Conservation (phyloP, 2,329 filamentous ascomycete species). For the Fusarium sp. region DNA sequence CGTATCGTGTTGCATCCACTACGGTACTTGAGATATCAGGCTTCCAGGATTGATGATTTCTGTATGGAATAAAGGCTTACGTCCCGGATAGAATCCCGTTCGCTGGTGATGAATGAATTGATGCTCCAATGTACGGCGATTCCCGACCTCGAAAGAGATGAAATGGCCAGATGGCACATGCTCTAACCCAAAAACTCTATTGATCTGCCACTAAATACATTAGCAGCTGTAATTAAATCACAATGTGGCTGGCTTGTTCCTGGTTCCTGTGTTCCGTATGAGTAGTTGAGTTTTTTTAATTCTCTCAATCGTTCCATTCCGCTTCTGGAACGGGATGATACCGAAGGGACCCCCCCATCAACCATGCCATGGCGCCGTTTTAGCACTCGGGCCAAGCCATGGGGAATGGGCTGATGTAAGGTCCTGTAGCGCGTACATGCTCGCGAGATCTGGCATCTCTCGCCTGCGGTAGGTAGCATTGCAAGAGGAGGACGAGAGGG, state of each 20-base stretch:
- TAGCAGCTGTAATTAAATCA: constrained; percentile 17
- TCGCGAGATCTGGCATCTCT: constrained; percentile 19
- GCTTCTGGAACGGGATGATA: constrained; percentile 44
- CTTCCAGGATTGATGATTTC: constrained; percentile 4
- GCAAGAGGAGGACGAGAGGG: constrained; percentile 10
- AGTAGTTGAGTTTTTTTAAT: constrained; percentile 6
- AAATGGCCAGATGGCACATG: constrained; percentile 32
- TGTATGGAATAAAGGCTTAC: neutral
- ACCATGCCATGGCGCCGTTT: constrained; percentile 36
- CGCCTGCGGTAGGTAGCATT: constrained; percentile 16
- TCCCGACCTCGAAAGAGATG: constrained; percentile 19
- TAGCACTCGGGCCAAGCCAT: constrained; percentile 27
- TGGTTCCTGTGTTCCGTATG: neutral
- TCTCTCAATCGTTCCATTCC: constrained; percentile 45
- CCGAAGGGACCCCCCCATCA: constrained; percentile 5
- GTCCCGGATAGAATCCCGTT: neutral
- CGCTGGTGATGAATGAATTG: neutral
- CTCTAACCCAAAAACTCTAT: constrained; percentile 2
- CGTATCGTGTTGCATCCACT: constrained; percentile 8
- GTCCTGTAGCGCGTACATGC: constrained; percentile 30
- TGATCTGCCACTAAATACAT: constrained; percentile 13
- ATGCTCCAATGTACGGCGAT: constrained; percentile 15
- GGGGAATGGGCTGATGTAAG: constrained; percentile 47
- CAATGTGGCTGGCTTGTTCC: constrained; percentile 11
- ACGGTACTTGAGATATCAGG: constrained; percentile 14